A percentile compares a stretch with the other conserved stretches of the same genome.
Conservation (phyloP, 2,329 filamentous ascomycete genomes). For the Lomentospora prolificans region DNA sequence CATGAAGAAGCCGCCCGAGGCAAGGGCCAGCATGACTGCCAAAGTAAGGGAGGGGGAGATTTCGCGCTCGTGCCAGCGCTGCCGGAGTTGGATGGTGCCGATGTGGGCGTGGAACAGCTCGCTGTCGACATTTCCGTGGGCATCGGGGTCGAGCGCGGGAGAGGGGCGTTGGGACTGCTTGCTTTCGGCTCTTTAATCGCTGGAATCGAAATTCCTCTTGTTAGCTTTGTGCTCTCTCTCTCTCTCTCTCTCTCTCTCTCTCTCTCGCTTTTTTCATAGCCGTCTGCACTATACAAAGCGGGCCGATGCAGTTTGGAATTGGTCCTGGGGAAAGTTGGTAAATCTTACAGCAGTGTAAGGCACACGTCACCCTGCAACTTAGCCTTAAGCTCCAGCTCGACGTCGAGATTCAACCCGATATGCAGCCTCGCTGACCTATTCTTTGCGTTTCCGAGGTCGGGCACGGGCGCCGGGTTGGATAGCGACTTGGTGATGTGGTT, state of each 20-base stretch:
- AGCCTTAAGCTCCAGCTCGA: slow-evolving; percentile 70
- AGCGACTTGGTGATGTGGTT: background rate
- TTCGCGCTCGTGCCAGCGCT: slow-evolving; percentile 21
- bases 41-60: slow-evolving; percentile 17
- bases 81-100: slow-evolving; percentile 19
- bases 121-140: slow-evolving; percentile 11
- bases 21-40: slow-evolving; percentile 14
- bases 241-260: background rate
- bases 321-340: background rate
- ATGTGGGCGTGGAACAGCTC: slow-evolving; percentile 26
- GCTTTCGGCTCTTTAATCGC: slow-evolving; percentile 2
- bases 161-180: slow-evolving; percentile 14
- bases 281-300: background rate
- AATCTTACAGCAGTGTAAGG: slow-evolving; percentile 49
- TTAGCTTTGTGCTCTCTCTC: background rate
- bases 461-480: slow-evolving; percentile 1
- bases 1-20: slow-evolving; percentile 15
- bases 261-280: background rate
- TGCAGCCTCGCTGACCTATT: slow-evolving; percentile 31
- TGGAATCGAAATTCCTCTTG: background rate
- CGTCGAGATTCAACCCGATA: slow-evolving; percentile 64
- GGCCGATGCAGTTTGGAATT: background rate
- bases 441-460: slow-evolving; percentile 12
- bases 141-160: slow-evolving; percentile 15
- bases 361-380: slow-evolving; percentile 69